Percentiles rank a stretch among this genome's conserved stretches.
Conservation (phyloP, 805 yeast species). For the Lipomyces kockii region DNA sequence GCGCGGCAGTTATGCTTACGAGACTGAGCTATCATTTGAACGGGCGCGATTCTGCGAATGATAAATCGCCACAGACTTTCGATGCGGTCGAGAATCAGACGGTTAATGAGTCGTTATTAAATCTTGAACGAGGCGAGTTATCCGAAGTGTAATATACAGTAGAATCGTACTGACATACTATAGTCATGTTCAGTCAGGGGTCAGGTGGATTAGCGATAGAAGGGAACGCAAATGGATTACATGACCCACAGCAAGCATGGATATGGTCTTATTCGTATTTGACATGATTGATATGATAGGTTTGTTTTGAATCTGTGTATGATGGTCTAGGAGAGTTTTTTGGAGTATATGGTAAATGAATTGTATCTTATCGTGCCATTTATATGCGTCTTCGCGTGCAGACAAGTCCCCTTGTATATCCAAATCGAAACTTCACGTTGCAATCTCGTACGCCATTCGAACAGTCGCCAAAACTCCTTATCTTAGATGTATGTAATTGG, state of each 20-base stretch:
- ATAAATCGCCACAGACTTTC: neutral
- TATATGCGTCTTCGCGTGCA: neutral
- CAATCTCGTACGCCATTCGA: no score
- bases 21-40: conserved; percentile 12
- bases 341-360: neutral
- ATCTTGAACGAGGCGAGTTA: conserved; percentile 13
- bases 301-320: neutral
- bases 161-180: neutral
- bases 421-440: neutral
- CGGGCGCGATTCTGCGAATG: neutral
- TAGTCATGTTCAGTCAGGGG: conserved; percentile 16
- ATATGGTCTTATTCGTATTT: conserved; percentile 21
- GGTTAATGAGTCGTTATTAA: neutral
- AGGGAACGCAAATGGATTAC: conserved; percentile 4
- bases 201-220: neutral
- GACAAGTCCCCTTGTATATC: neutral
- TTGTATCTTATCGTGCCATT: neutral
- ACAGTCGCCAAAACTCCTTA: no score
- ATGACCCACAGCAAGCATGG: conserved; percentile 31
- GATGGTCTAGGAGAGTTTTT: no score
- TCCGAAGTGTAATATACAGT: neutral
- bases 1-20: conserved; percentile 17
- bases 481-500: no score
- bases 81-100: conserved; percentile 6
- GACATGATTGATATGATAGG: neutral